Evolutionary conservation across 2,329 filamentous ascomycete species (phyloP).

Genomic region (Aureobasidium pullulans): DNA sequence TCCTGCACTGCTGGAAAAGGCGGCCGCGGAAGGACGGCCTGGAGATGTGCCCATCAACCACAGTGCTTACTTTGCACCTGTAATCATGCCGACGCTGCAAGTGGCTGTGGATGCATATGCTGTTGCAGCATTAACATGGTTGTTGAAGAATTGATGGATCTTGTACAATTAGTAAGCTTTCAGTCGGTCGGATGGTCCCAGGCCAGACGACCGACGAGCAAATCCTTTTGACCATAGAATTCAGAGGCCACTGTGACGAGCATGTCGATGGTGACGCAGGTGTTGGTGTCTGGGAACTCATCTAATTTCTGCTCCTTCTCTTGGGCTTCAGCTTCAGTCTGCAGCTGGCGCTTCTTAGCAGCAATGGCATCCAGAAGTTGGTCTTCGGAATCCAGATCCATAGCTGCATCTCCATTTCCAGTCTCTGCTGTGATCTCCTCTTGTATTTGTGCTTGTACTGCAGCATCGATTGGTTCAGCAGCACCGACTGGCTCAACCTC

Average conservation of each 20-base stretch:
- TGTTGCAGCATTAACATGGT: constrained; percentile 28
- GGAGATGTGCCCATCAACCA: constrained; percentile 52
- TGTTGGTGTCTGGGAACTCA: constrained; percentile 24
- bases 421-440: background rate
- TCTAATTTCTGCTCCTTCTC: constrained; percentile 15
- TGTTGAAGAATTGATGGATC: constrained; percentile 16
- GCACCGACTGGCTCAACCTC: constrained; percentile 3
- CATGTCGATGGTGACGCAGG: constrained; percentile 76
- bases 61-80: constrained; percentile 51
- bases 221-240: constrained; percentile 80
- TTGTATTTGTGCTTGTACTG: background rate
- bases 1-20: constrained; percentile 43
- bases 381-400: background rate
- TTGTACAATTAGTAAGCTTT: background rate
- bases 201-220: constrained; percentile 54
- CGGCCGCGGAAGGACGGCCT: constrained; percentile 37
- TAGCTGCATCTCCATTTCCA: background rate
- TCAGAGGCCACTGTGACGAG: constrained; percentile 82
- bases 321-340: background rate
- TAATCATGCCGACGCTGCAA: constrained; percentile 51
- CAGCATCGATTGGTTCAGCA: background rate
- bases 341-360: constrained; percentile 5
- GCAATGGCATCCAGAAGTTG: constrained; percentile 6
- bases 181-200: constrained; percentile 14
- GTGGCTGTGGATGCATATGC: constrained; percentile 38